Evolutionary conservation across 225 moss, liverwort and hornwort genomes (phyloP).

Genomic region (Polytrichum commune): DNA sequence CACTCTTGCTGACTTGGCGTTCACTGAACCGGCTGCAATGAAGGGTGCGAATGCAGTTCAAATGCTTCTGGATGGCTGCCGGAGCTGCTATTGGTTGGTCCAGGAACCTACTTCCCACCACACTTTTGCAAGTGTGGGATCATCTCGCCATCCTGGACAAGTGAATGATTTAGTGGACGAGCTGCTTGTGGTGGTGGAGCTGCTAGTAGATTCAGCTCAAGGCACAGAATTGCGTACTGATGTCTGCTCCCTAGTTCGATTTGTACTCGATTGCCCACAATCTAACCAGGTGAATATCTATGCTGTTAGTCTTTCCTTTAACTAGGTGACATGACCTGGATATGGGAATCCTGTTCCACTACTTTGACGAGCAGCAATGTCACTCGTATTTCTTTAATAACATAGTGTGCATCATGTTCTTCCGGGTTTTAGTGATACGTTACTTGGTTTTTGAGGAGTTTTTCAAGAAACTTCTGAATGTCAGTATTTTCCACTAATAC

Average conservation of each 20-base stretch:
- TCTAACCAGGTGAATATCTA: slow-evolving; percentile 70
- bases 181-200: slow-evolving; percentile 82
- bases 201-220: slow-evolving; percentile 75
- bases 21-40: slow-evolving; percentile 82
- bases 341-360: no score
- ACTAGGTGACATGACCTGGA: no score
- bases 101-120: slow-evolving; percentile 73
- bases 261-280: slow-evolving; percentile 89
- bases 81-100: slow-evolving; percentile 86
- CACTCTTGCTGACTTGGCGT: slow-evolving; percentile 86
- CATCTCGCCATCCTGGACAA: slow-evolving; percentile 74
- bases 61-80: slow-evolving; percentile 81
- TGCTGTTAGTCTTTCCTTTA: slow-evolving; percentile 1
- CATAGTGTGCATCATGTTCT: no score
- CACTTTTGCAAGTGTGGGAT: slow-evolving; percentile 65
- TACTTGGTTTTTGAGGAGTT: no score
- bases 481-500: no score
- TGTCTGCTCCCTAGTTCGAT: slow-evolving; percentile 82
- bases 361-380: no score
- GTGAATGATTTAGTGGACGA: slow-evolving; percentile 92
- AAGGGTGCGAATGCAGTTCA: slow-evolving; percentile 87
- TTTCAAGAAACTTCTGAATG: no score
- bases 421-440: no score
- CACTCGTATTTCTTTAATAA: no score
- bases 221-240: slow-evolving; percentile 60